Percentiles rank a stretch among this genome's conserved stretches.
phyloP scores from a whole-genome alignment of 768 basidiomycete genomes.

The Sporobolomyces phaffii region DNA sequence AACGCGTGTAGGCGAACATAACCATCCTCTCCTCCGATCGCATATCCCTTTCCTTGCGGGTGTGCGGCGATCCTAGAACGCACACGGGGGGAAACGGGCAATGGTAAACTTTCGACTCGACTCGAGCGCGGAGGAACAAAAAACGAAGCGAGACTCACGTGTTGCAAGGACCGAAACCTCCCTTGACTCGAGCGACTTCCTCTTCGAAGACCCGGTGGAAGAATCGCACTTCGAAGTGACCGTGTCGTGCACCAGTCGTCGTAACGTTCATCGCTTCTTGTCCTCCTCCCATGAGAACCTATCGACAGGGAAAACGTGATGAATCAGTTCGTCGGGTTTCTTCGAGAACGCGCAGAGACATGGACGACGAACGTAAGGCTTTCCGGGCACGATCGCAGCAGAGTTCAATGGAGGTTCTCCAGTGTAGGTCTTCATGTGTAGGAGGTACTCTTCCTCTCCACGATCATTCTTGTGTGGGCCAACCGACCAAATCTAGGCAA shows the following conservation, averaged over 20 bases:
- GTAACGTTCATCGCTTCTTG: constrained; percentile 98
- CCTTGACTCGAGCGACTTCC: constrained; percentile 92
- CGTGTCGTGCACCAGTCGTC: constrained; percentile 84
- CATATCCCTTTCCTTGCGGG: constrained; percentile 77
- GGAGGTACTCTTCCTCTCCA: constrained; percentile 79
- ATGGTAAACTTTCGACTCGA: constrained; percentile 19
- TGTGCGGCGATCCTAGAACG: constrained; percentile 75
- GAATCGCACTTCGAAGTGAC: constrained; percentile 96
- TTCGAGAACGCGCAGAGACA: neutral
- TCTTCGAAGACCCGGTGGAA: constrained; percentile 61
- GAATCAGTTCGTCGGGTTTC: neutral
- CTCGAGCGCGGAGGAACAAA: neutral
- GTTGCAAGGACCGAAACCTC: constrained; percentile 93
- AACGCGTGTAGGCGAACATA: constrained; percentile 77
- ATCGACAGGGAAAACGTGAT: neutral
- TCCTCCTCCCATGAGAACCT: constrained; percentile 75
- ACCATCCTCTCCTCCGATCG: constrained; percentile 90
- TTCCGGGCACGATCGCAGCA: constrained; percentile 72
- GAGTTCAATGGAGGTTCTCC: constrained; percentile 95
- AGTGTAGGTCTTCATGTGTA: constrained; percentile 83
- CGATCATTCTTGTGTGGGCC: constrained; percentile 34
- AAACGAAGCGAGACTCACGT: constrained; percentile 59
- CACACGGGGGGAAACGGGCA: too few species aligned
- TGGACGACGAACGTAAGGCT: constrained; percentile 64
- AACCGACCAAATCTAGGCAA: constrained; percentile 52